Percentiles rank a stretch among this genome's conserved stretches.
Evolutionary conservation across 148 eudicot genomes (phyloP).

Genomic region (Diospyros lotus): DNA sequence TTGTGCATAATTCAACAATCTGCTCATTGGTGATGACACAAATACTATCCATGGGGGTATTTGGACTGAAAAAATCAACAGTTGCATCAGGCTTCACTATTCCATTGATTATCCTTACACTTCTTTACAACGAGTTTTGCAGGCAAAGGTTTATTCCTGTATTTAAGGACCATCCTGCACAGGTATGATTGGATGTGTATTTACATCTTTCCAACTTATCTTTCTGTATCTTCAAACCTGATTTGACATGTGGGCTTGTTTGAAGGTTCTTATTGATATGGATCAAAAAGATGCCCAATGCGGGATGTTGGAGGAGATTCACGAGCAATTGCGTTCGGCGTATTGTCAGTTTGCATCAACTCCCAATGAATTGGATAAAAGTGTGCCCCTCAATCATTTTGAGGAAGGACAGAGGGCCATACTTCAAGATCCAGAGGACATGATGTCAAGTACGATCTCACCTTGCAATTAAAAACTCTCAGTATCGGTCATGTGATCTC

Average conservation of each 20-base stretch:
- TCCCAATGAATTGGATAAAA: too few relatives aligned
- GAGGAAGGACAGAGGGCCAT: too few relatives aligned
- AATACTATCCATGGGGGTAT: constrained; percentile 50
- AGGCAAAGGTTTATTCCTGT: constrained; percentile 66
- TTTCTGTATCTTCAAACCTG: background rate
- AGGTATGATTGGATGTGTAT: constrained; percentile 30
- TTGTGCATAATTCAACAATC: constrained; percentile 53
- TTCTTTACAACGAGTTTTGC: constrained; percentile 65
- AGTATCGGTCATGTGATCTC: too few relatives aligned
- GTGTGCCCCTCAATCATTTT: too few relatives aligned
- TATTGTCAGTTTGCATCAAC: too few relatives aligned
- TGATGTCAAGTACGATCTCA: too few relatives aligned
- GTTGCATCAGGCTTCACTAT: constrained; percentile 53
- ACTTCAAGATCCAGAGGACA: too few relatives aligned
- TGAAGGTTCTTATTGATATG: too few relatives aligned
- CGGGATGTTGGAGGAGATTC: too few relatives aligned
- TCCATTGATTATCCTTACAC: constrained; percentile 48
- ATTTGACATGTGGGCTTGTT: background rate
- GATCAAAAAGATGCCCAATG: too few relatives aligned
- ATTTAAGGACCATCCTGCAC: constrained; percentile 41
- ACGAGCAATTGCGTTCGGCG: too few relatives aligned
- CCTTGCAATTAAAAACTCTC: too few relatives aligned
- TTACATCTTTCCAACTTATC: background rate
- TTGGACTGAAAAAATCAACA: constrained; percentile 47
- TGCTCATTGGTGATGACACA: constrained; percentile 69